phyloP scores from a whole-genome alignment of 352 stramenopile species.

The Thalassiosira livingstoniorum region DNA sequence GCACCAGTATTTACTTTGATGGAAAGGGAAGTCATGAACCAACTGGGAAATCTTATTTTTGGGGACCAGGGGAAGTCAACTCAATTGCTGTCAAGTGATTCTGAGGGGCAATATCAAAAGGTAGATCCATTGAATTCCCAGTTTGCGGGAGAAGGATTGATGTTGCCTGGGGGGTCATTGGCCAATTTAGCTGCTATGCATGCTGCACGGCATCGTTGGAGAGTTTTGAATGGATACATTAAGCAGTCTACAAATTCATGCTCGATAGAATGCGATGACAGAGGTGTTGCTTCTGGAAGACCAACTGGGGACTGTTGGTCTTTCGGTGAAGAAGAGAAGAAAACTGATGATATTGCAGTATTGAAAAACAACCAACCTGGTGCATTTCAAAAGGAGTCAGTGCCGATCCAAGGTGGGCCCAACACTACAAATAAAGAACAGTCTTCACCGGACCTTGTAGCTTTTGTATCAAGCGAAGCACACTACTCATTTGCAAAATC shows the following conservation, averaged over 20 bases:
- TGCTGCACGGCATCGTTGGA: conserved; percentile 54
- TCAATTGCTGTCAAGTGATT: too few relatives aligned
- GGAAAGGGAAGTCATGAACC: conserved; percentile 57
- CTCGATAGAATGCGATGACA: not conserved
- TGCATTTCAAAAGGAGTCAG: not conserved
- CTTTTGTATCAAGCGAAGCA: conserved; percentile 71
- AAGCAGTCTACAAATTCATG: not conserved
- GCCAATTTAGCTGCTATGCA: conserved; percentile 74
- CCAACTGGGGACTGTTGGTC: not conserved
- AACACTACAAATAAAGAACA: too few relatives aligned
- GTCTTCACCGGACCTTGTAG: conserved; percentile 44
- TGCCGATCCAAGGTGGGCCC: too few relatives aligned
- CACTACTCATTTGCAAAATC: conserved; percentile 79
- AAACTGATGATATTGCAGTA: not conserved
- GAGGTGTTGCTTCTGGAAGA: not conserved
- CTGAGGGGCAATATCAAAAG: too few relatives aligned
- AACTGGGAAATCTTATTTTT: conserved; percentile 48
- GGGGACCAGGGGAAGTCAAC: not conserved
- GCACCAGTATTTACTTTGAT: conserved; percentile 65
- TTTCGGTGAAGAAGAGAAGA: conserved; percentile 1
- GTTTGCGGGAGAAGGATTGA: conserved; percentile 63
- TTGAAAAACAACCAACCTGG: not conserved
- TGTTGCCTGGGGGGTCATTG: conserved; percentile 66
- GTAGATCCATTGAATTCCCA: conserved; percentile 12
- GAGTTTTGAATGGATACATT: conserved; percentile 26